Percentiles rank a stretch among this genome's conserved stretches.
These are phyloP conservation scores for Cryphonectria japonica DNA, from an alignment of 2,329 filamentous ascomycete species.

Conservation along the genomic window DNA sequence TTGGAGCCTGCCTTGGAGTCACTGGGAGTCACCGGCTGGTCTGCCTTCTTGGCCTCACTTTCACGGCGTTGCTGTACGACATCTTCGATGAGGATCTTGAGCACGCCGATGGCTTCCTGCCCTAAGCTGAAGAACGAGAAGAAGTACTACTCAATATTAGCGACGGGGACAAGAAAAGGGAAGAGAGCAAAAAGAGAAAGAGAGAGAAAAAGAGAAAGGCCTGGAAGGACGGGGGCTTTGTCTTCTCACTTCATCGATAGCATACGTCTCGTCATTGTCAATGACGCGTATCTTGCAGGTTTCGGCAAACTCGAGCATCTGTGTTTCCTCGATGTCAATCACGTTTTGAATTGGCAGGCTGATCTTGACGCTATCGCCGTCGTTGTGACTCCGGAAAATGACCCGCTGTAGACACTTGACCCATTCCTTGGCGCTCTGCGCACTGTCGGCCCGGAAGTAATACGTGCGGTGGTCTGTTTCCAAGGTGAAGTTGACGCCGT, in stretches of 20 bases:
- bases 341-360: constrained; percentile 86
- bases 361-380: constrained; percentile 96
- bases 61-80: constrained; percentile 50
- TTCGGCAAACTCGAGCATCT: constrained; percentile 88
- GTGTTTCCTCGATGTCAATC: constrained; percentile 89
- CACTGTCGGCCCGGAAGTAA: constrained; percentile 86
- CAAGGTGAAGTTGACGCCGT: constrained; percentile 76
- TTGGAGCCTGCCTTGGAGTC: constrained; percentile 28
- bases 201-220: background rate
- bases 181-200: no score
- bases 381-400: constrained; percentile 94
- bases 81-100: constrained; percentile 74
- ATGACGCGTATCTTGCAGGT: constrained; percentile 93
- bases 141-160: constrained; percentile 71
- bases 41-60: constrained; percentile 36
- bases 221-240: fast-evolving
- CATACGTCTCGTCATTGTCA: constrained; percentile 91
- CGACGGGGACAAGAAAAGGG: no score
- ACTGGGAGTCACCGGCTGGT: constrained; percentile 22
- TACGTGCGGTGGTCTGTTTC: constrained; percentile 83
- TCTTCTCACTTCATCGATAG: constrained; percentile 80
- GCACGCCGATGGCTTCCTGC: constrained; percentile 77
- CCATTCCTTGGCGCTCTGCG: constrained; percentile 91
- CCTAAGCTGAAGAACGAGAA: constrained; percentile 93
- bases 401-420: constrained; percentile 91